Base-by-base conservation (phyloP, 768 basidiomycete species). In the Goffeauzyma gilvescens region DNA sequence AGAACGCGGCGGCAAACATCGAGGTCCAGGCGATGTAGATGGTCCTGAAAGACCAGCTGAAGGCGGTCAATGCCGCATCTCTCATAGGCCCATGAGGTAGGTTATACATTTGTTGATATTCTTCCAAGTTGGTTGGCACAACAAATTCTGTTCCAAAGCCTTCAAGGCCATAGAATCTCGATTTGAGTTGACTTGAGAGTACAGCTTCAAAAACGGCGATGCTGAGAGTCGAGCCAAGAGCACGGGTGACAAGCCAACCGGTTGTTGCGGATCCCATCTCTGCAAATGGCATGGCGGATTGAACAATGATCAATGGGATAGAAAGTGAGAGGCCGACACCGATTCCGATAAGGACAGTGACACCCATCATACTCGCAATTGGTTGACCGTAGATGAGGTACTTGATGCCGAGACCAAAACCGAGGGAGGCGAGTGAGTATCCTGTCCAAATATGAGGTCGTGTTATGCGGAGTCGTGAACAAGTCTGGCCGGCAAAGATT, bases 181-280 rank as follows among this genome's bases (percentile, higher is more conserved):
- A 50, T 42, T 58, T 32, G 14, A 62, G 39, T 5, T 48, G 50
- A 17, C 57, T 56, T 31, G 58, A 58, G 17, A 62, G 48, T 5
- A 60, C 48, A 2, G 58, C 57, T 21, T 57, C 53, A 44, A 59
- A 62, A 12, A 62, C 41, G 36, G 46, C 40, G 32, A 45, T 45
- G 52, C 59, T 58, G 18, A 58, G 45, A 4, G 54, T 54, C 6
- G 56, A 54, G 10, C 49, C 56, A 10, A 62, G 43, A 6, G 55
- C 52, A 15, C 60, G 27, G 5, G 51, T 41, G 5, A 62, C 40
- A 1, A 59, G 41, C 54, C 54, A 59, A 8, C 52, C 55, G n/a
- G 51, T 51, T 2, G 57, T 62, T 6, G 50, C 39, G 14, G 58
- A 54, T 15, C 58, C 60, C 60, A 62, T 62, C 27, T 62, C 60